phyloP scores from a whole-genome alignment of 108 stramenopile genomes.

The Cyclotella choctawhatcheeana region DNA sequence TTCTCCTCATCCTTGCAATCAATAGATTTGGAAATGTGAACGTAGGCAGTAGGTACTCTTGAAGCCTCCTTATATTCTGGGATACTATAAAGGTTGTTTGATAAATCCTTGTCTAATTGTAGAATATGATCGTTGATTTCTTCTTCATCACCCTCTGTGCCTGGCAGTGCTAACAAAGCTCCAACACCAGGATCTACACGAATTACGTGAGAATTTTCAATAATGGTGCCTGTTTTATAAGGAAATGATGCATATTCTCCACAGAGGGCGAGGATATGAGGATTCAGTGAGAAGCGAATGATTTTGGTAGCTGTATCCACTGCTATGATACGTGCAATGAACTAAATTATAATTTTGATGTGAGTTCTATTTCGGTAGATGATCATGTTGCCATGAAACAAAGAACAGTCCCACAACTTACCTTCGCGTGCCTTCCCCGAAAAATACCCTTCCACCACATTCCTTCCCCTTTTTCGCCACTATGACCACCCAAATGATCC shows the following conservation, averaged over 20 bases:
- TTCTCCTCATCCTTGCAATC: constrained; percentile 23
- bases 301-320: constrained; percentile 80
- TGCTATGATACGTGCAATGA: constrained; percentile 80
- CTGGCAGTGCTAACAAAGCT: constrained; percentile 76
- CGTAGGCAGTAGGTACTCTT: constrained; percentile 65
- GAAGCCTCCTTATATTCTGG: constrained; percentile 58
- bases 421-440: constrained; percentile 44
- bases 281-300: constrained; percentile 76
- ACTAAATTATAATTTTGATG: constrained; percentile 36
- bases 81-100: constrained; percentile 52
- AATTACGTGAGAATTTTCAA: constrained; percentile 74
- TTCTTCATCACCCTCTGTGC: constrained; percentile 15
- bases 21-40: constrained; percentile 90
- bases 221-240: constrained; percentile 58
- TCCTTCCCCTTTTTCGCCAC: constrained; percentile 2
- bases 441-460: constrained; percentile 57
- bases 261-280: constrained; percentile 64
- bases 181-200: constrained; percentile 86
- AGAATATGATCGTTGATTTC: background rate
- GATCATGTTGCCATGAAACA: no score
- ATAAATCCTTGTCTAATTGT: constrained; percentile 43
- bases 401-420: constrained; percentile 7
- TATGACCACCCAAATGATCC: constrained; percentile 63
- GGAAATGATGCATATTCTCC: constrained; percentile 32
- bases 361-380: constrained; percentile 18